phyloP scores from a whole-genome alignment of 495 filamentous ascomycete genomes.

The Cudoniella acicularis region DNA sequence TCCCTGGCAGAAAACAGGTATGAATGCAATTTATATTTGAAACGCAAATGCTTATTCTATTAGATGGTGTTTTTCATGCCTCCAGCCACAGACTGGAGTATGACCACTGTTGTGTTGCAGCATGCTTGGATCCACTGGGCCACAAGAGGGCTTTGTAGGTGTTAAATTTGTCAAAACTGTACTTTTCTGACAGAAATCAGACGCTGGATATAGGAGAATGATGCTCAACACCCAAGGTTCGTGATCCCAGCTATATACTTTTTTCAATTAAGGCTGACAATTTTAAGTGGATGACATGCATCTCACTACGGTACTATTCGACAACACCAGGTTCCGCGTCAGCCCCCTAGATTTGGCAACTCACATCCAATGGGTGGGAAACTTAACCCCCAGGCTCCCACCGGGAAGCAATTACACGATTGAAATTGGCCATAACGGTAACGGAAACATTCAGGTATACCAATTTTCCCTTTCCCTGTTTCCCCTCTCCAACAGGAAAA shows the following conservation, averaged over 20 bases:
- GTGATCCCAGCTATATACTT: no score
- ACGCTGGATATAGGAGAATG: constrained; percentile 31
- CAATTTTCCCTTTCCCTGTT: no score
- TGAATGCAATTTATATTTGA: not conserved
- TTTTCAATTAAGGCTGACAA: no score
- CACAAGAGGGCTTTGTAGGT: constrained; percentile 44
- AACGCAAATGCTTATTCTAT: not conserved
- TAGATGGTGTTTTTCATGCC: constrained; percentile 58
- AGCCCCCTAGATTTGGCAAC: constrained; percentile 43
- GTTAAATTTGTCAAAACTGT: no score
- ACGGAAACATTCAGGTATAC: constrained; percentile 1
- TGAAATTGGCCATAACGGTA: constrained; percentile 6
- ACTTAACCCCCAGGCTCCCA: constrained; percentile 49
- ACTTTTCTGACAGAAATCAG: not conserved
- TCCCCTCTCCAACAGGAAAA: no score
- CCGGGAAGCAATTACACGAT: constrained; percentile 39
- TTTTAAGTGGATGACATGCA: constrained; percentile 66
- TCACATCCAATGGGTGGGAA: constrained; percentile 45
- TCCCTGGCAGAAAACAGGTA: constrained; percentile 48
- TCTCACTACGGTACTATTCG: constrained; percentile 51
- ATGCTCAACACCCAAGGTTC: constrained; percentile 13
- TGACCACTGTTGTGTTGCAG: constrained; percentile 39
- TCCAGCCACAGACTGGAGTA: constrained; percentile 49
- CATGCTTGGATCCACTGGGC: constrained; percentile 62
- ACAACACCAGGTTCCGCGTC: constrained; percentile 45